Conservation (phyloP, 2,329 filamentous ascomycete genomes). For the Colletotrichum echinochloae region DNA sequence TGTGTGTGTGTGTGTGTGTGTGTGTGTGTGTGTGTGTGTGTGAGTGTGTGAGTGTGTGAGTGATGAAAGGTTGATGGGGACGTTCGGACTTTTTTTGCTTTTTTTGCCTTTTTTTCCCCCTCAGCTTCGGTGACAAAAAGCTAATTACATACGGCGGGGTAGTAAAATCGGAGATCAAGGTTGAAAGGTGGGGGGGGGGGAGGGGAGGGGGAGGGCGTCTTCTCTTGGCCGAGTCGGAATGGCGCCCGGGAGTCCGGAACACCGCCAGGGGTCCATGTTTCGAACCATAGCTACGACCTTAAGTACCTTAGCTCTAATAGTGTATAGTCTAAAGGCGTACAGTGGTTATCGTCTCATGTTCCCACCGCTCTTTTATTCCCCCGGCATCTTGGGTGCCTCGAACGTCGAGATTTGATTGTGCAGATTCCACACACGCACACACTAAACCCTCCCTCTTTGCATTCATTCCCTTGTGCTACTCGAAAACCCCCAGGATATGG, state of each 20-base stretch:
- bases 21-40: neutral
- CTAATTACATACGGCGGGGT: slow-evolving; percentile 35
- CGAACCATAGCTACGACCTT: too few species aligned
- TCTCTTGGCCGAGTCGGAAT: slow-evolving; percentile 23
- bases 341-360: neutral
- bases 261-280: neutral
- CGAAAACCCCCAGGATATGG: neutral
- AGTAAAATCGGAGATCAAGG: slow-evolving; percentile 22
- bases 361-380: neutral
- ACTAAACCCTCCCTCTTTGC: too few species aligned
- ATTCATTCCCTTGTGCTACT: too few species aligned
- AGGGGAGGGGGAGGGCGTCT: too few species aligned
- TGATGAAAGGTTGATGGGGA: neutral
- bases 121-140: slow-evolving; percentile 1
- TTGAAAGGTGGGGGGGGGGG: slow-evolving; percentile 6
- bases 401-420: neutral
- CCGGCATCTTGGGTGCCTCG: too few species aligned
- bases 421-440: neutral
- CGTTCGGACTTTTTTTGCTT: slow-evolving; percentile 10
- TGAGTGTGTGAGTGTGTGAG: neutral
- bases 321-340: too few species aligned
- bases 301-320: too few species aligned
- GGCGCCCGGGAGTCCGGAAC: slow-evolving; percentile 8
- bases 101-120: too few species aligned
- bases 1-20: neutral